These are phyloP conservation scores for Penicillium verhagenii DNA, from an alignment of 495 filamentous ascomycete species.

Conservation along the genomic window DNA sequence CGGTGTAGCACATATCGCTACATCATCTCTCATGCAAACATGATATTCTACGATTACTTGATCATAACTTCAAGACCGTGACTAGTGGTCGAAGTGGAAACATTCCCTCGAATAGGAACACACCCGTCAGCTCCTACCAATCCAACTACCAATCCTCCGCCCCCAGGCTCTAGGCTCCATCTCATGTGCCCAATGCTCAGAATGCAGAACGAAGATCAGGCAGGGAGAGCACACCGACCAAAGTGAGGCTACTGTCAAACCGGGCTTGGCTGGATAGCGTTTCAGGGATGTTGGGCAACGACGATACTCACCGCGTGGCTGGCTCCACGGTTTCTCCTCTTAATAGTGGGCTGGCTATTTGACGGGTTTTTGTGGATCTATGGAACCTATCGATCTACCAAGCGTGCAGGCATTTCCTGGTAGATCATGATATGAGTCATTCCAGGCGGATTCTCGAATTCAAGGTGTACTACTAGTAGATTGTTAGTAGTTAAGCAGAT, in stretches of 20 bases:
- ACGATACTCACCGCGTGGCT: slow-evolving; percentile 6
- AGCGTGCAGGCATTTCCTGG: not conserved
- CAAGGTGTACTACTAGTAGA: not conserved
- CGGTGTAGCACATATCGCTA: not conserved
- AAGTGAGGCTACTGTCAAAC: slow-evolving; percentile 21
- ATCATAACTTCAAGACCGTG: not conserved
- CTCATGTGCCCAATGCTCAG: slow-evolving; percentile 18
- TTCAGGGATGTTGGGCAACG: slow-evolving; percentile 20
- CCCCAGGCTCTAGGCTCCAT: not conserved
- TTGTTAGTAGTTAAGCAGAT: too few species aligned
- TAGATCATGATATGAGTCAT: slow-evolving; percentile 1
- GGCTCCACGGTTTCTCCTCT: slow-evolving; percentile 4
- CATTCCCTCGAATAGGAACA: slow-evolving; percentile 5
- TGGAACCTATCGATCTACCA: too few species aligned
- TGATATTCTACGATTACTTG: not conserved
- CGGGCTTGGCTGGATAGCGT: slow-evolving; percentile 7
- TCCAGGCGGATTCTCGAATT: not conserved
- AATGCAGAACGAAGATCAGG: slow-evolving; percentile 16
- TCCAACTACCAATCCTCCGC: not conserved
- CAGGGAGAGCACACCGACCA: slow-evolving; percentile 9
- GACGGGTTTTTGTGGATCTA: not conserved
- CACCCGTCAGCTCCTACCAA: slow-evolving; percentile 5
- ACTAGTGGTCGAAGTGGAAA: slow-evolving; percentile 4
- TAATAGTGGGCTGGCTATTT: not conserved
- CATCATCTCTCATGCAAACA: not conserved